A percentile compares a stretch with the other conserved stretches of the same genome.
phyloP scores from a whole-genome alignment of 163 green algal genomes.

The Smithsoniella earleae region DNA sequence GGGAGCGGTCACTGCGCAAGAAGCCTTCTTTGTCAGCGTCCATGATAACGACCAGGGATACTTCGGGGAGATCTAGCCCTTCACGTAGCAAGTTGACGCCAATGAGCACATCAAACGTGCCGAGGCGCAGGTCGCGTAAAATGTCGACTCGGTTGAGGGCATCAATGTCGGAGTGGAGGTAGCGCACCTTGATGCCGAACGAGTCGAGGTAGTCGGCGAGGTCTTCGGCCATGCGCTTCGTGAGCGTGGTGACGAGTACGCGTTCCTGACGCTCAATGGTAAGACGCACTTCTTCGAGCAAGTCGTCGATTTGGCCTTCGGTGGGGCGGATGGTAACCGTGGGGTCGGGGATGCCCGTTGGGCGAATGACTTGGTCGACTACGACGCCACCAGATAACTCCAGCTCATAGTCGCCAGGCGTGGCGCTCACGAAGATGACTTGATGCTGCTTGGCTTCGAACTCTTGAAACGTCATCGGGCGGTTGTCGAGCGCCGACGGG shows the following conservation, averaged over 20 bases:
- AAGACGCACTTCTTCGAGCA: no score
- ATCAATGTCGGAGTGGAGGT: constrained; percentile 33
- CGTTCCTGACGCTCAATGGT: constrained; percentile 3
- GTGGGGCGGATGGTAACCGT: no score
- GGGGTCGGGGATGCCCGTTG: no score
- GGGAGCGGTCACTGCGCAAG: constrained; percentile 32
- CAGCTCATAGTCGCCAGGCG: no score
- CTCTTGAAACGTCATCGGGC: no score
- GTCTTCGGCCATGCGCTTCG: no score
- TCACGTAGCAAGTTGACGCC: constrained; percentile 35
- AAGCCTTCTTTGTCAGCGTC: constrained; percentile 38
- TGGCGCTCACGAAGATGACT: no score
- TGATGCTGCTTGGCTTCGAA: no score
- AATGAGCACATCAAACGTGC: constrained; percentile 28
- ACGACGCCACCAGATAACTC: no score
- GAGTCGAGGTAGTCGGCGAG: constrained; percentile 15
- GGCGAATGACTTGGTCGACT: no score
- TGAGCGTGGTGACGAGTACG: constrained; percentile 30
- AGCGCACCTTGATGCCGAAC: neutral
- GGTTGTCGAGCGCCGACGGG: no score
- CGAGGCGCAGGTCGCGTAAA: constrained; percentile 15
- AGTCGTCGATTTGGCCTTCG: no score
- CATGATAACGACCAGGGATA: constrained; percentile 35
- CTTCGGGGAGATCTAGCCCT: constrained; percentile 34
- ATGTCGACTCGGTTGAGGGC: constrained; percentile 30